Percentiles rank a stretch among this genome's conserved stretches.
phyloP scores from a whole-genome alignment of 1,139 yeast species.

The Kodamaea plutei region DNA sequence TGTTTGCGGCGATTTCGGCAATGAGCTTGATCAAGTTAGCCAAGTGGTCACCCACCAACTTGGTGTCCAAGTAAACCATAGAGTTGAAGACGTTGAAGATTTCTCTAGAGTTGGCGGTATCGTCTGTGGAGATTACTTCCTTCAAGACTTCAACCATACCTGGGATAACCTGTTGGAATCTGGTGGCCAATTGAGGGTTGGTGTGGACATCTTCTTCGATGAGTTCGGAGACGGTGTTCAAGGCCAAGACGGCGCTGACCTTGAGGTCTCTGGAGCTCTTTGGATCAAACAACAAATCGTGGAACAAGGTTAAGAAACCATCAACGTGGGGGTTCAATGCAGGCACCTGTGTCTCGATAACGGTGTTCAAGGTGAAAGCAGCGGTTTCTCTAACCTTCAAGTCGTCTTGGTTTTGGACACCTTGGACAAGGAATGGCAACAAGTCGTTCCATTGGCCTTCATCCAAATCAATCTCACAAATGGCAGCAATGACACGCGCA shows the following conservation, averaged over 20 bases:
- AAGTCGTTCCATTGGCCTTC: slow-evolving; percentile 72
- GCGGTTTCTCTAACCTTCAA: slow-evolving; percentile 78
- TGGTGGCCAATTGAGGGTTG: slow-evolving; percentile 46
- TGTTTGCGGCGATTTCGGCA: slow-evolving; percentile 69
- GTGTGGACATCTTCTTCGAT: slow-evolving; percentile 53
- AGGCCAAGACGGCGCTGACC: slow-evolving; percentile 77
- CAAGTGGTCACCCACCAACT: slow-evolving; percentile 74
- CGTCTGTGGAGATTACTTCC: slow-evolving; percentile 67
- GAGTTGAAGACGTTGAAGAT: slow-evolving; percentile 85
- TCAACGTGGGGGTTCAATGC: slow-evolving; percentile 58
- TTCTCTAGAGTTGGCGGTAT: slow-evolving; percentile 66
- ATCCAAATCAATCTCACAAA: slow-evolving; percentile 71
- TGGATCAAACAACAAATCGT: slow-evolving; percentile 62
- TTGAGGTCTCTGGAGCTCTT: slow-evolving; percentile 64
- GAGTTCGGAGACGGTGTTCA: slow-evolving; percentile 70
- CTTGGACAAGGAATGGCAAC: slow-evolving; percentile 64
- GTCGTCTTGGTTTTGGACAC: slow-evolving; percentile 55
- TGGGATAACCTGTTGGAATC: slow-evolving; percentile 70
- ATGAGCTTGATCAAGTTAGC: slow-evolving; percentile 67
- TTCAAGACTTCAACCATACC: slow-evolving; percentile 77
- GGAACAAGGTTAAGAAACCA: slow-evolving; percentile 68
- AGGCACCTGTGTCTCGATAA: slow-evolving; percentile 71
- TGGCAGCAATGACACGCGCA: slow-evolving; percentile 84
- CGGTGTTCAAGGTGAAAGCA: slow-evolving; percentile 69
- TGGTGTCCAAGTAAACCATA: slow-evolving; percentile 69